Conservation (phyloP, 148 eudicot species). For the Suaeda aralocaspica region DNA sequence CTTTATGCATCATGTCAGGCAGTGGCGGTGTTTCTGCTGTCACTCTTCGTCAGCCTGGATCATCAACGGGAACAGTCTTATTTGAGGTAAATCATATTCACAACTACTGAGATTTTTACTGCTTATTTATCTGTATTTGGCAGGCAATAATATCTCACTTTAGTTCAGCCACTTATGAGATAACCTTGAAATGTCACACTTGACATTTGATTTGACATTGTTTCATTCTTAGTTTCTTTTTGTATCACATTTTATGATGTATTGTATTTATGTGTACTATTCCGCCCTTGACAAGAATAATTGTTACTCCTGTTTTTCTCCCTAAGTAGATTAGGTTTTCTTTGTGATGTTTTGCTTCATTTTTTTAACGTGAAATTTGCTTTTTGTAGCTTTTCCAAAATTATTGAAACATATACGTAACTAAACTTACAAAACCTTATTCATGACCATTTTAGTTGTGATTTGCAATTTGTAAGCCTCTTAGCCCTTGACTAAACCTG, state of each 20-base stretch:
- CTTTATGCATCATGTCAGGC: constrained; percentile 75
- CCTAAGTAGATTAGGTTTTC: not conserved
- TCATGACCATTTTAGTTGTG: too few relatives aligned
- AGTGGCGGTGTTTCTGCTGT: constrained; percentile 80
- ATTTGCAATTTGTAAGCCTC: too few relatives aligned
- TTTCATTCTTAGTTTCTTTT: not conserved
- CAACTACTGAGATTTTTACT: not conserved
- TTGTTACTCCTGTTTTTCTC: not conserved
- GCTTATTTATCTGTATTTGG: not conserved
- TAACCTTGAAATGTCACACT: not conserved
- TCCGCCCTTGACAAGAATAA: not conserved
- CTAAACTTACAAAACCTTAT: too few relatives aligned
- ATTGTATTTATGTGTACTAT: not conserved
- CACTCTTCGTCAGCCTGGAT: constrained; percentile 60
- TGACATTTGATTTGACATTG: not conserved
- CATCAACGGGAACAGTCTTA: constrained; percentile 47
- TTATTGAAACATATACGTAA: too few relatives aligned
- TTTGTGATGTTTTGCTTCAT: not conserved
- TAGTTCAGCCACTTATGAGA: not conserved
- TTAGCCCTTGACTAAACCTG: too few relatives aligned
- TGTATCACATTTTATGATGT: not conserved
- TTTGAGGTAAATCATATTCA: constrained; percentile 49
- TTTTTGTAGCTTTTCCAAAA: too few relatives aligned
- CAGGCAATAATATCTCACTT: not conserved
- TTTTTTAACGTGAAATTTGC: too few relatives aligned